Base-by-base conservation (phyloP, 306 rosid species). In the Prinsepia uniflora region DNA sequence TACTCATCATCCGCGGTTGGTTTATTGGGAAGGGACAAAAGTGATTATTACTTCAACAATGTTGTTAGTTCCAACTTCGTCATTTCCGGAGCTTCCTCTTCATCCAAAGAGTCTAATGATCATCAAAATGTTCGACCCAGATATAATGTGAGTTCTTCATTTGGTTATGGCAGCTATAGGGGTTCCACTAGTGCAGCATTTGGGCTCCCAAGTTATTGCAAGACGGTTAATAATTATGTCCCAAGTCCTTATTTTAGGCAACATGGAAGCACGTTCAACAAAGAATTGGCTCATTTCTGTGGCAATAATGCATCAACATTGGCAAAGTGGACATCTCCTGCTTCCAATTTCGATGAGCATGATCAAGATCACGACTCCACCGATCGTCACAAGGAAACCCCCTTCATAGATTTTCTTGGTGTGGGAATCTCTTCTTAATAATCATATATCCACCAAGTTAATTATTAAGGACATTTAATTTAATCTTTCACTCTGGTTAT, bases 361-460 rank as follows among this genome's bases (percentile, higher is more conserved):
- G 76, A 44, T 67, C 72, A 63, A 17, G 65, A 70, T 63, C 39
- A 70, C 22, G 72, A 75, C 10, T 65, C 86, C 12, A 30, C 56
- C 67, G 54, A 69, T 63, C 74, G 76, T 30, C 81, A 71, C 54
- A 84, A 79, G 77, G 75, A 86, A 67, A 82, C 85, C 72, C 87
- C 87, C 59, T 90, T 90, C 88, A 88, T 90, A 67, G 96, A 90
- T 90, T 90, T 90, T 84, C 92, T 90, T 66, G 96, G 96, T 68
- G 96, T 90, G 44, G 96, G 96, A 67, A 76, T 88, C 62, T 76
- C 96, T 69, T 88, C 90, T 54, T 84, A 78, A 15, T 82, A 56
- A 68, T 44, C 45, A 44, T 53, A 46, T 71, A 30, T 30, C 36
- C 36, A 30, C 72, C 15, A 30, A 30, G 36, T 30, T 30, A 64